Evolutionary conservation across 2,329 filamentous ascomycete genomes (phyloP), one percentile per base, ranked within the genome.

Genomic region (Penicillium glabrum): DNA sequence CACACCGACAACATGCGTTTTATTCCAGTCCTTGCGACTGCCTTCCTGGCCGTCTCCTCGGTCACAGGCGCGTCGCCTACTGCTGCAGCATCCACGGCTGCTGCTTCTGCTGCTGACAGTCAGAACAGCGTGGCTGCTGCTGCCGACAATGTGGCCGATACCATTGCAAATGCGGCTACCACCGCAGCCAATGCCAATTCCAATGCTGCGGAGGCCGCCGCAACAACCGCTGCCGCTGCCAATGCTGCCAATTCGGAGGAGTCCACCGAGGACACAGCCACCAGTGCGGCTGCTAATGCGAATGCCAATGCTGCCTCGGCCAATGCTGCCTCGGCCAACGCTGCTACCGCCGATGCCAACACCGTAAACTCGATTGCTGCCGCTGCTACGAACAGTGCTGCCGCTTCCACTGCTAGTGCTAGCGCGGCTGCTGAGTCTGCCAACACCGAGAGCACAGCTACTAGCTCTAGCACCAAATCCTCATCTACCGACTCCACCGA

Each of bases 1-100:
- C 31, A 46, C 31, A 54, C 47, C 29, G 31, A 54, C 57, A 64
- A 39, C 14, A 66, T 66, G 64, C 64, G 64, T 64, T 63, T 66
- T 46, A 56, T 66, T 57, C 63, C 64, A 45, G 61, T 63, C 43
- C 26, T 66, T 16, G 57, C 62, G 31, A 65, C 64, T 39, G 62
- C 64, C 21, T 49, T 66, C 47, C 58, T 66, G 49, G 57, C 64
- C 39, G 46, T 52, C 44, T 43, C 49, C 24, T 61, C 63, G 45
- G 63, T 63, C 46, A 53, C 54, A 41, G 64, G 64, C 51, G 61
- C 61, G 37, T 62, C 61, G 10, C 61, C 62, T 9, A 56, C 60
- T 39, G 63, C 46, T 23, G 29, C 44, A 16, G 59, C 62, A 16
- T 47, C 59, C 26, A 41, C 49, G 43, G 46, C 56, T 24, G 53